Percentiles rank a stretch among this genome's conserved stretches.
Conservation (phyloP, 169 alveolate species). For the Plasmodium gonderi region DNA sequence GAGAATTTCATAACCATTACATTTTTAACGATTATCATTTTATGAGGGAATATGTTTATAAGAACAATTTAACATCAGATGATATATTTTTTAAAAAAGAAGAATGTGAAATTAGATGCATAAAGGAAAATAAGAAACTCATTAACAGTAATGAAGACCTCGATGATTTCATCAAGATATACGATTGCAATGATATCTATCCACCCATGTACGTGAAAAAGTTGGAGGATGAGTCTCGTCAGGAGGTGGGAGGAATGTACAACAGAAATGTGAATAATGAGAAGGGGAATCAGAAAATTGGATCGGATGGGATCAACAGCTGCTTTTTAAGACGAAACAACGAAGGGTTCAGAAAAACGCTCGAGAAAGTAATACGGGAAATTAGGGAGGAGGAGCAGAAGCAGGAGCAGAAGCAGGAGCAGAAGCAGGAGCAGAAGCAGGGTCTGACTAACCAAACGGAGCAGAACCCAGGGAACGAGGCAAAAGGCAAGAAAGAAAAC, state of each 20-base stretch:
- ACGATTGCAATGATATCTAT: conserved; percentile 19
- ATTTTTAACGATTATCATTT: conserved; percentile 34
- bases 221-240: not conserved
- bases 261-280: not conserved
- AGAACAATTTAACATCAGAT: conserved; percentile 19
- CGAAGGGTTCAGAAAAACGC: conserved; percentile 6
- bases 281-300: not conserved
- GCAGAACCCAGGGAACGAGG: not conserved
- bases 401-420: not conserved
- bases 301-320: not conserved
- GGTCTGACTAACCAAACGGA: not conserved
- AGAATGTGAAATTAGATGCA: not conserved
- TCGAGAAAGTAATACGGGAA: conserved; percentile 18
- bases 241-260: not conserved
- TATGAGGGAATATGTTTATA: conserved; percentile 44
- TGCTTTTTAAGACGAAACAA: not conserved
- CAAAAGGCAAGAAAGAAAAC: not conserved
- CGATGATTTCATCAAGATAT: conserved; percentile 20
- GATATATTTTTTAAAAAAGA: conserved; percentile 65
- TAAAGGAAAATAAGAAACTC: conserved; percentile 1
- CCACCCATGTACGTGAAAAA: conserved; percentile 54
- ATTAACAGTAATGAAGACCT: conserved; percentile 26
- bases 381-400: conserved; percentile 28
- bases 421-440: not conserved
- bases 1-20: conserved; percentile 32